A percentile compares a stretch with the other conserved stretches of the same genome.
Evolutionary conservation across 768 basidiomycete species (phyloP).

Genomic region (Mycena venus): DNA sequence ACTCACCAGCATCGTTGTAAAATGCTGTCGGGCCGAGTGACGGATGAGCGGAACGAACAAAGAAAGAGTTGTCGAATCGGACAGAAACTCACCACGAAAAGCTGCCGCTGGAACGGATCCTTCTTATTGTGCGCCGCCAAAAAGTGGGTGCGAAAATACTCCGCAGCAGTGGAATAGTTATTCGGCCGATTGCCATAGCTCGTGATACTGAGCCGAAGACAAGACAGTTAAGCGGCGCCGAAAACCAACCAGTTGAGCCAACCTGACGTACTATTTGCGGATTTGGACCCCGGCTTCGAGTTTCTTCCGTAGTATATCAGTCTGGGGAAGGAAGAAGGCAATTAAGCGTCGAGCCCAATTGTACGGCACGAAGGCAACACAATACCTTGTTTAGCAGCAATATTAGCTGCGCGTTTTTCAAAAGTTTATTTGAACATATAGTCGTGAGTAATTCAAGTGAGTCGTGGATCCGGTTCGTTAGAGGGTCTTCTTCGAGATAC

Average conservation of each 20-base stretch:
- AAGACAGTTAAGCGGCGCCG: constrained; percentile 16
- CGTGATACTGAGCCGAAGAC: constrained; percentile 67
- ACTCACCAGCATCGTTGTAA: constrained; percentile 76
- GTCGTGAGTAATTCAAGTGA: constrained; percentile 83
- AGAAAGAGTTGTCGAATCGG: neutral
- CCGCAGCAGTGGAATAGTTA: constrained; percentile 75
- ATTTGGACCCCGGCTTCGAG: constrained; percentile 76
- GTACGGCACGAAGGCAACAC: constrained; percentile 35
- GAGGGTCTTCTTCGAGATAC: constrained; percentile 87
- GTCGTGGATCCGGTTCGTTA: constrained; percentile 85
- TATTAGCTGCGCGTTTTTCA: constrained; percentile 80
- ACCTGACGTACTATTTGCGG: constrained; percentile 76
- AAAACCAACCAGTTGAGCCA: neutral
- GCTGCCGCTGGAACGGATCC: constrained; percentile 67
- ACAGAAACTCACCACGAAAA: constrained; percentile 70
- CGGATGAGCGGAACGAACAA: constrained; percentile 12
- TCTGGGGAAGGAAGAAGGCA: constrained; percentile 56
- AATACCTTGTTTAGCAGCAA: constrained; percentile 84
- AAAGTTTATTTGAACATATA: constrained; percentile 81
- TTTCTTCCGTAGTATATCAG: constrained; percentile 81
- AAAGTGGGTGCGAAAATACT: constrained; percentile 91
- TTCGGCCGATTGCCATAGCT: constrained; percentile 83
- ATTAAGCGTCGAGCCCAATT: neutral
- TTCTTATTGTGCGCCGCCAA: constrained; percentile 79
- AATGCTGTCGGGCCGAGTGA: constrained; percentile 59